Evolutionary conservation across 2,329 filamentous ascomycete genomes (phyloP).

Genomic region (Tolypocladium guangdongense): DNA sequence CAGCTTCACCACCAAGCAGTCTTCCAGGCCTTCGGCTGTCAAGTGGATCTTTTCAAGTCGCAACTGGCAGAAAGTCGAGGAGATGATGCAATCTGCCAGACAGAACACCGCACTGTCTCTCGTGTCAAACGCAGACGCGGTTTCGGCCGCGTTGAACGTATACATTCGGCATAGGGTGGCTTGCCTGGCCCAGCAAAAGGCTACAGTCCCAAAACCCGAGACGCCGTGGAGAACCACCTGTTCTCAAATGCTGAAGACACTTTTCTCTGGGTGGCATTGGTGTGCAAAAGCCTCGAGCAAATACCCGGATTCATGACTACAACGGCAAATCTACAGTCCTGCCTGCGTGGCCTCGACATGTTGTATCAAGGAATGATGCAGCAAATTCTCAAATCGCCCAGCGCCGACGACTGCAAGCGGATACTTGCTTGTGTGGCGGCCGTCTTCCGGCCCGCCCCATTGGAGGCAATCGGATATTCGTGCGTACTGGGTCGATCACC

Average conservation of each 20-base stretch:
- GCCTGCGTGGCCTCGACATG: constrained; percentile 19
- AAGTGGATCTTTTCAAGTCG: constrained; percentile 36
- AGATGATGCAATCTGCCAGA: constrained; percentile 11
- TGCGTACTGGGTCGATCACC: constrained; percentile 12
- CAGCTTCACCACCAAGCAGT: constrained; percentile 17
- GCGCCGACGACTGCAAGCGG: not conserved
- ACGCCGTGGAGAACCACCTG: constrained; percentile 11
- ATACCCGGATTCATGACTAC: too few species aligned
- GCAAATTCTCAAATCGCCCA: not conserved
- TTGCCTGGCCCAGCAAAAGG: constrained; percentile 6
- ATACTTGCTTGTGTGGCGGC: not conserved
- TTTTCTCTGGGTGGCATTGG: constrained; percentile 12
- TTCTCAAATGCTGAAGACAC: constrained; percentile 17
- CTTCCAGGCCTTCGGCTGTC: constrained; percentile 8
- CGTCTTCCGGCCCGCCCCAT: constrained; percentile 4
- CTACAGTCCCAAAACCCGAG: not conserved
- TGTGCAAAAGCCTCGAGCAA: constrained; percentile 5
- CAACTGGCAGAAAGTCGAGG: constrained; percentile 25
- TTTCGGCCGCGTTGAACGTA: constrained; percentile 19
- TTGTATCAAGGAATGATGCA: not conserved
- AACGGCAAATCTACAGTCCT: too few species aligned
- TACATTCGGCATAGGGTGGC: constrained; percentile 24
- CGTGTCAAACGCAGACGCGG: constrained; percentile 21
- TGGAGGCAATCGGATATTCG: constrained; percentile 7
- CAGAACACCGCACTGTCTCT: constrained; percentile 15